A percentile compares a stretch with the other conserved stretches of the same genome.
phyloP scores from a whole-genome alignment of 345 rosid genomes.

The Passiflora organensis region DNA sequence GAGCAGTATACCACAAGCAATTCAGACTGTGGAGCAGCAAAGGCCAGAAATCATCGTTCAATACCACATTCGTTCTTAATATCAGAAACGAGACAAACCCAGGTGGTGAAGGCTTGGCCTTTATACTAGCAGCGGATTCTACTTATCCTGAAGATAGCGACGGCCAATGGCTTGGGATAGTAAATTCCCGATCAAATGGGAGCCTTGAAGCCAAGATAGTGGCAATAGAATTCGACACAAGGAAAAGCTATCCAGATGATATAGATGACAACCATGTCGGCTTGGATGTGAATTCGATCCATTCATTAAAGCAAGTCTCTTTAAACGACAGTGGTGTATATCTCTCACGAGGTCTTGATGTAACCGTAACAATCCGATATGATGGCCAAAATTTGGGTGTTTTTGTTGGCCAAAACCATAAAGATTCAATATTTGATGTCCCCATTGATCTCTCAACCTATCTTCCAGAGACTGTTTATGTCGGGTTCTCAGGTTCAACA shows the following conservation, averaged over 20 bases:
- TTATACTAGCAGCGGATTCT: constrained; percentile 31
- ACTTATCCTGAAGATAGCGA: constrained; percentile 34
- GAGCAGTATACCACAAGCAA: constrained; percentile 27
- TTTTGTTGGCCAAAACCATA: constrained; percentile 22
- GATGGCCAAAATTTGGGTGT: constrained; percentile 44
- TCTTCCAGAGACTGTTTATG: constrained; percentile 45
- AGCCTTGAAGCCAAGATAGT: constrained; percentile 29
- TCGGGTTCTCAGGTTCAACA: constrained; percentile 61
- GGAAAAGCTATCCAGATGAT: constrained; percentile 45
- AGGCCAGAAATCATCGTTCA: constrained; percentile 32
- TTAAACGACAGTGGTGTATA: constrained; percentile 25
- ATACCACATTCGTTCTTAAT: constrained; percentile 50
- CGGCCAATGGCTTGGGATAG: constrained; percentile 67
- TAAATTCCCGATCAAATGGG: constrained; percentile 32
- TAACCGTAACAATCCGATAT: constrained; percentile 30
- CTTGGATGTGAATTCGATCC: constrained; percentile 43
- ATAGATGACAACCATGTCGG: constrained; percentile 63
- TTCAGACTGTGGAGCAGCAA: constrained; percentile 41
- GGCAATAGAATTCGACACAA: constrained; percentile 68
- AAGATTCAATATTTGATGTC: constrained; percentile 28
- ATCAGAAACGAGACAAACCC: constrained; percentile 31
- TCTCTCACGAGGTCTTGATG: constrained; percentile 14
- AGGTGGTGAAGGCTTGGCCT: constrained; percentile 77
- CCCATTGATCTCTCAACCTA: constrained; percentile 39
- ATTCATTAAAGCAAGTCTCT: constrained; percentile 38